Evolutionary conservation across 1,284 basidiomycete species (phyloP).

Genomic region (Boletus albobrunnescens): DNA sequence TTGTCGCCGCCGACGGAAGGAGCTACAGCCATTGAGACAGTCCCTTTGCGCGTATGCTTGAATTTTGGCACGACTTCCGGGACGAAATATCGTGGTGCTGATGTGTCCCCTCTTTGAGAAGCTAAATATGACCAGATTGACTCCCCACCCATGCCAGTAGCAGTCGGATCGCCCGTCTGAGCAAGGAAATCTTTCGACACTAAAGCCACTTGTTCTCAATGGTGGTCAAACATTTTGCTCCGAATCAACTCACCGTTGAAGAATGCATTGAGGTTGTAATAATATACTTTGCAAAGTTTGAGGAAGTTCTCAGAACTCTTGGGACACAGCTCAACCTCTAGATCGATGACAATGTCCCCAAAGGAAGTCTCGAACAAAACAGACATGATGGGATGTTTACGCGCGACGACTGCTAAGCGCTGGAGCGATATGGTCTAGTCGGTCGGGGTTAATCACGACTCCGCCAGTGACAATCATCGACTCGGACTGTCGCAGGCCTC

Average conservation of each 20-base stretch:
- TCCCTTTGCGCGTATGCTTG: constrained; percentile 85
- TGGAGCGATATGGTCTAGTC: no score
- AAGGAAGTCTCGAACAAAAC: constrained; percentile 94
- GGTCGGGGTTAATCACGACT: no score
- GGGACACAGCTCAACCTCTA: constrained; percentile 89
- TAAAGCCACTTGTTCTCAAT: constrained; percentile 10
- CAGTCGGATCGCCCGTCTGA: constrained; percentile 93
- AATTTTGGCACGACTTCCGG: constrained; percentile 78
- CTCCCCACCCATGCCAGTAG: constrained; percentile 90
- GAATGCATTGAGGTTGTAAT: constrained; percentile 94
- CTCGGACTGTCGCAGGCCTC: no score
- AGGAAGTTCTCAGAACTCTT: constrained; percentile 92
- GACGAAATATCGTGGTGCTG: constrained; percentile 71
- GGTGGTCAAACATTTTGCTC: constrained; percentile 4
- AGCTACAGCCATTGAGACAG: constrained; percentile 93
- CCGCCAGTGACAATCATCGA: no score
- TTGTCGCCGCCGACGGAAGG: constrained; percentile 62
- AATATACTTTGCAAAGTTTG: constrained; percentile 94
- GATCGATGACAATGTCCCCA: constrained; percentile 93
- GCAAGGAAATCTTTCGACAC: constrained; percentile 97
- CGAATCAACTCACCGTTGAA: constrained; percentile 76
- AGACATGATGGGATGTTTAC: constrained; percentile 60
- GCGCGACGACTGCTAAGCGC: neutral
- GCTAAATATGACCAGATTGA: constrained; percentile 75
- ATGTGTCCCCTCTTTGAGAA: constrained; percentile 40